Base-by-base conservation (phyloP, 2,329 filamentous ascomycete species). In the Cladosporium velox region DNA sequence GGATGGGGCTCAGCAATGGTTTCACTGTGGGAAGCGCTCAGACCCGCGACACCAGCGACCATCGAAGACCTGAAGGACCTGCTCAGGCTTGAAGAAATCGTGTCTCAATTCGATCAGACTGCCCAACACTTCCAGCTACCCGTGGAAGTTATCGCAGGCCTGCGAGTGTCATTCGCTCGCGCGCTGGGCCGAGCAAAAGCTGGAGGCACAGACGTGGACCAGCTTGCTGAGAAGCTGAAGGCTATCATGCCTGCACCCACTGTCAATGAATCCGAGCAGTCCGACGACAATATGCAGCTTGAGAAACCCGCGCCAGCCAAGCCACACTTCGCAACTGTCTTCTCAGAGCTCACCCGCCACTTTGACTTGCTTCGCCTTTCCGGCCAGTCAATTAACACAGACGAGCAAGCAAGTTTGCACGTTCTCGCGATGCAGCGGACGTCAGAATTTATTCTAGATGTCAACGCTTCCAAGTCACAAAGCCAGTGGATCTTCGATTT, bases 1-100 rank as follows among this genome's bases (percentile, higher is more conserved):
- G 55, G 44, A 28, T 59, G 55, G 38, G 71, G 72, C 34, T 59
- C 66, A 32, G 73, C 68, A 30, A 72, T 70, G 57, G 66, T 69
- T 1, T 58, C 69, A 21, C 41, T 77, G 21, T 77, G 93, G 94
- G 85, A 86, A 51, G 73, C 82, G 1, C 86, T 96, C 73, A 86
- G 90, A 63, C 91, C 93, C 35, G 73, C 73, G 12, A 85, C 84
- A 3, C 80, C 85, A 2, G 73, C 72, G 12, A 79, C 74, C 11
- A 68, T 76, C 32, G 67, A 72, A 12, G 77, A 80, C 21, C 70
- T 85, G 5, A 67, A 77, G 24, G 72, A 75, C 2, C 70, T 82
- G 24, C 70, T 83, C 14, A 70, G 73, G 1, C 75, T 85, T 2
- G 82, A 85, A 71, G 67, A 65, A 24, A 72, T 85, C 6, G 78